Base-by-base conservation (phyloP, 768 basidiomycete genomes). In the Sistotremastrum suecicum region DNA sequence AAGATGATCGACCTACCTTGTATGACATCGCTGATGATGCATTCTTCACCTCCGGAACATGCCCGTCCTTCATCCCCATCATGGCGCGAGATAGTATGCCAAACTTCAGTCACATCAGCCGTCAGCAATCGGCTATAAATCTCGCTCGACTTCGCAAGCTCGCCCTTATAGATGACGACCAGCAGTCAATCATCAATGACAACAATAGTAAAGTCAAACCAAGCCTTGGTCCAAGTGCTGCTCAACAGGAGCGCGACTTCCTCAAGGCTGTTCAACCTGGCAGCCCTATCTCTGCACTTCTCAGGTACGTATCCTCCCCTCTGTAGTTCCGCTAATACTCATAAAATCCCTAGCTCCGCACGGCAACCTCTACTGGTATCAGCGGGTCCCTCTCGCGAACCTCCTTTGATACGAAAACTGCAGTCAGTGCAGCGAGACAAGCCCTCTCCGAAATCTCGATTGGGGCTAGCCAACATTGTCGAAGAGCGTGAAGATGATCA, bases 191-290 rank as follows among this genome's bases (percentile, higher is more conserved):
- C 33, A 71, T 73, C 32, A 62, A 66, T 5, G 63, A 70, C 6
- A 20, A 20, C 20, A 20, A 20, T 20, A 20, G 20, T 20, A 20
- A 20, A 20, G 20, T 20, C 20, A 20, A 20, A 20, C 20, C 20
- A 20, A 20, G 20, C 20, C 20, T 20, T 20, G 20, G 20, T 20
- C 67, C 75, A 30, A 65, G 60, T 35, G 61, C 61, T 2, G 56
- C 75, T 1, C 74, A 88, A 54, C 86, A 89, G 58, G 95, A 99
- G 73, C 82, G 83, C 60, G 95, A 98, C 61, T 97, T 98, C 80
- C 83, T 85, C 66, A 81, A 83, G 56, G 95, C 91, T 1, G 87
- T 98, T 1, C 88, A 91, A 57, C 94, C 92, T 5, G 90, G 87
- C 38, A 87, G 83, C 50, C 95, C 95, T 0, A 92, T 99, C 49